Percentiles rank a stretch among this genome's conserved stretches.
These are phyloP conservation scores for Spathaspora arborariae DNA, from an alignment of 805 yeast genomes.

Conservation along the genomic window DNA sequence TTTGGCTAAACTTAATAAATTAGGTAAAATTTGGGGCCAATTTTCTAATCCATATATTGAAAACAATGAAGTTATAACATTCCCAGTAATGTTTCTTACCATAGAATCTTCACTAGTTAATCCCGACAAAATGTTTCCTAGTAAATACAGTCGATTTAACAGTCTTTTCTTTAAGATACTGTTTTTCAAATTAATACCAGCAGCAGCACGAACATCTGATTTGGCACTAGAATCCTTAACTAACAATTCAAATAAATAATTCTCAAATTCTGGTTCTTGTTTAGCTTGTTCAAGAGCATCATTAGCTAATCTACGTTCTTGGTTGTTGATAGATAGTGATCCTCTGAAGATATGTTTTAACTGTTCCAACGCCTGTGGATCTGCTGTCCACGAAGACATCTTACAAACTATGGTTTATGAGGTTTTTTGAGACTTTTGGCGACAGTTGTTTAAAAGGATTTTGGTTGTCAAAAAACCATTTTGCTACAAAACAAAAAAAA, in stretches of 20 bases:
- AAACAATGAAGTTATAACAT: conserved; percentile 80
- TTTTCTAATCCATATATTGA: conserved; percentile 59
- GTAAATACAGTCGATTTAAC: conserved; percentile 28
- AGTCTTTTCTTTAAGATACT: conserved; percentile 45
- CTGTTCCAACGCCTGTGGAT: conserved; percentile 57
- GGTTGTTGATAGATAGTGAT: conserved; percentile 59
- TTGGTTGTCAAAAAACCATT: neutral
- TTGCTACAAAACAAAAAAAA: neutral
- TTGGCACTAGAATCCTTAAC: conserved; percentile 46
- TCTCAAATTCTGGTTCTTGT: conserved; percentile 70
- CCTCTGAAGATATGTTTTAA: conserved; percentile 63
- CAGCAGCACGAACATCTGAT: conserved; percentile 74
- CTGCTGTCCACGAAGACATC: conserved; percentile 60
- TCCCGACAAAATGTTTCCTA: conserved; percentile 49
- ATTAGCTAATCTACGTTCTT: conserved; percentile 62
- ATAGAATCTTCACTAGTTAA: conserved; percentile 52
- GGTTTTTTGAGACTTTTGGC: neutral
- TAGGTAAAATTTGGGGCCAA: conserved; percentile 77
- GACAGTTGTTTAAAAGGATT: neutral
- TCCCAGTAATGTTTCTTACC: conserved; percentile 86
- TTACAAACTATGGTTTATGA: neutral
- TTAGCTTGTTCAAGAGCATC: conserved; percentile 69
- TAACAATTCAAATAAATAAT: conserved; percentile 71
- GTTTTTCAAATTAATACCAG: conserved; percentile 84
- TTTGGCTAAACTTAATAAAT: conserved; percentile 55